phyloP scores from a whole-genome alignment of 2,329 filamentous ascomycete species.

The Neoascochyta sp. region DNA sequence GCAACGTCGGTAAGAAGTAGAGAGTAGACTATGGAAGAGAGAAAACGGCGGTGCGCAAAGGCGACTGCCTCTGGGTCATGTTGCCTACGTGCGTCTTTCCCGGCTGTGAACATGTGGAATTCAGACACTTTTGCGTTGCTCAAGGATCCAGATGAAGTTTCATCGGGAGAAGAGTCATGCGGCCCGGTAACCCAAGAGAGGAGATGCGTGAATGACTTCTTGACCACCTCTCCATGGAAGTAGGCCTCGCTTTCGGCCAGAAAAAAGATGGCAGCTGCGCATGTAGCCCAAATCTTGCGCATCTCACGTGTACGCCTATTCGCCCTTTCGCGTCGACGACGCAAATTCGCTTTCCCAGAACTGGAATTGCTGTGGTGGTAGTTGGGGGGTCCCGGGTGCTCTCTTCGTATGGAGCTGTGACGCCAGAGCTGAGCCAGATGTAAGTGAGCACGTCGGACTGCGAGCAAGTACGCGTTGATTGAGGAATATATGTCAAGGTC shows the following conservation, averaged over 20 bases:
- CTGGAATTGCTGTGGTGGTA: constrained; percentile 61
- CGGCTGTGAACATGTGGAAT: too few species aligned
- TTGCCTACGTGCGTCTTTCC: constrained; percentile 26
- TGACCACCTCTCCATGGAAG: constrained; percentile 84
- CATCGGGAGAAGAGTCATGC: constrained; percentile 4
- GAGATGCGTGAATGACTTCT: constrained; percentile 76
- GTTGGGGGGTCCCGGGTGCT: constrained; percentile 68
- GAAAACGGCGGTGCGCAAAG: constrained; percentile 72
- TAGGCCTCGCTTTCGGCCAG: constrained; percentile 83
- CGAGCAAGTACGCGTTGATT: constrained; percentile 84
- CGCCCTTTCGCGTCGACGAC: constrained; percentile 60
- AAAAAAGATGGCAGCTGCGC: constrained; percentile 82
- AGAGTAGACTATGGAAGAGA: constrained; percentile 62
- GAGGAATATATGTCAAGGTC: constrained; percentile 77
- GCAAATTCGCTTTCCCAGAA: constrained; percentile 58
- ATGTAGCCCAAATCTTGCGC: constrained; percentile 85
- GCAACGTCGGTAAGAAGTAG: constrained; percentile 62
- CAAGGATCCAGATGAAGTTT: constrained; percentile 4
- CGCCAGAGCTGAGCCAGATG: constrained; percentile 85
- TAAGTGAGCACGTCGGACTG: constrained; percentile 80
- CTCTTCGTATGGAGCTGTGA: constrained; percentile 70
- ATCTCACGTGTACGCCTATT: constrained; percentile 62
- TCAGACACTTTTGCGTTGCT: too few species aligned
- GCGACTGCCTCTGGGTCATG: constrained; percentile 85
- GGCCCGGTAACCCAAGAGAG: constrained; percentile 62